Percentiles rank a stretch among this genome's conserved stretches.
Evolutionary conservation across 495 filamentous ascomycete genomes (phyloP).

Genomic region (Copromyces sp.): DNA sequence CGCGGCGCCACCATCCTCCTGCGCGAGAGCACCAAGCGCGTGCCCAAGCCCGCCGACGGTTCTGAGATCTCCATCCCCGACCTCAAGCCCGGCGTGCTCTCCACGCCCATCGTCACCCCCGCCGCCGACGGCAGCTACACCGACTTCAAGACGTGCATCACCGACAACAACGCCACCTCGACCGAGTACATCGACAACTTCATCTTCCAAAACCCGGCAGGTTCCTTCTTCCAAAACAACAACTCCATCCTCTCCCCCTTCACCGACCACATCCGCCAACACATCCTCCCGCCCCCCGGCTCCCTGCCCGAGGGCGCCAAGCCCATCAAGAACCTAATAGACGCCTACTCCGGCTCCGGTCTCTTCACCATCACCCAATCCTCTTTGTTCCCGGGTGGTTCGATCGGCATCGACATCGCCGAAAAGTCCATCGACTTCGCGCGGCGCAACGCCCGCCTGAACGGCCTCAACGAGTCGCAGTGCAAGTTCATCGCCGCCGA

Average conservation of each 20-base stretch:
- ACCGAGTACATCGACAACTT: conserved; percentile 83
- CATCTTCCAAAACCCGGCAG: conserved; percentile 80
- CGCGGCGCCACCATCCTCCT: conserved; percentile 81
- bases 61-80: conserved; percentile 14
- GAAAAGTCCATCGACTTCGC: conserved; percentile 64
- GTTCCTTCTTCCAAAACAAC: conserved; percentile 98
- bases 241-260: conserved; percentile 92
- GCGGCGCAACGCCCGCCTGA: conserved; percentile 62
- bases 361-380: conserved; percentile 95
- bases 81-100: conserved; percentile 7
- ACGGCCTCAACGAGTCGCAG: conserved; percentile 47
- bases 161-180: conserved; percentile 65
- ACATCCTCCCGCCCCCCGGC: conserved; percentile 48
- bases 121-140: conserved; percentile 37
- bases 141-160: conserved; percentile 78
- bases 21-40: conserved; percentile 71
- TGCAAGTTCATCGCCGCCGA: conserved; percentile 78
- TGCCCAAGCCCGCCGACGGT: conserved; percentile 37
- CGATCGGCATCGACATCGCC: conserved; percentile 46
- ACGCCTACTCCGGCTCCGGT: conserved; percentile 94
- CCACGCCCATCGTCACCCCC: conserved; percentile 16
- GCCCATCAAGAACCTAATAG: conserved; percentile 72
- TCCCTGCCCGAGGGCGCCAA: conserved; percentile 10
- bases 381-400: conserved; percentile 50
- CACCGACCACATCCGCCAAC: conserved; percentile 79